Percentiles rank a stretch among this genome's conserved stretches.
These are phyloP conservation scores for Mycena olivaceomarginata DNA, from an alignment of 768 basidiomycete species.

Conservation along the genomic window DNA sequence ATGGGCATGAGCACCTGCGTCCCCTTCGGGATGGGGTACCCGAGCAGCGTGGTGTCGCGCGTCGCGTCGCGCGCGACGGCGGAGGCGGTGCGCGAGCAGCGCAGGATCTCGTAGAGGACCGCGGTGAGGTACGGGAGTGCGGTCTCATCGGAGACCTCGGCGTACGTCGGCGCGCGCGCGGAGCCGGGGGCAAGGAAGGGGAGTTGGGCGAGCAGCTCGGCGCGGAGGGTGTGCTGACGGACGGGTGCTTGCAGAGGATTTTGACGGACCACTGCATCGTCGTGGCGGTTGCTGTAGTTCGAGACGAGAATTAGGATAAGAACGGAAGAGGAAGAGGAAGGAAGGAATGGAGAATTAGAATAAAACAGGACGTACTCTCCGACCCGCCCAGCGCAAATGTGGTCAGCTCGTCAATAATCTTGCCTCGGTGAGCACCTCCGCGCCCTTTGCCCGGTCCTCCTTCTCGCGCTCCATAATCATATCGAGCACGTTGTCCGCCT, in stretches of 20 bases:
- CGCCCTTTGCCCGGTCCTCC: slow-evolving; percentile 4
- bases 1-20: slow-evolving; percentile 21
- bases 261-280: slow-evolving; percentile 37
- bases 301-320: too few relatives aligned
- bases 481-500: slow-evolving; percentile 28
- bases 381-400: slow-evolving; percentile 23
- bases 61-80: slow-evolving; percentile 20
- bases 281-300: slow-evolving; percentile 21
- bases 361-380: slow-evolving; percentile 14
- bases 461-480: slow-evolving; percentile 31
- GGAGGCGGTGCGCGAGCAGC: slow-evolving; percentile 30
- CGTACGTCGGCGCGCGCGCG: slow-evolving; percentile 12
- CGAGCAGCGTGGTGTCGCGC: slow-evolving; percentile 31
- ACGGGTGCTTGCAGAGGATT: slow-evolving; percentile 20
- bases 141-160: slow-evolving; percentile 17
- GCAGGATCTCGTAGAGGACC: slow-evolving; percentile 28
- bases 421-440: not conserved
- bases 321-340: too few relatives aligned
- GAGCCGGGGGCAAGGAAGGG: not conserved
- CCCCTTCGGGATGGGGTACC: slow-evolving; percentile 35
- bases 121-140: slow-evolving; percentile 16
- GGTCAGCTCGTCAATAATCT: slow-evolving; percentile 30
- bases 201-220: slow-evolving; percentile 17
- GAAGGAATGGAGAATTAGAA: not conserved
- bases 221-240: slow-evolving; percentile 10